Evolutionary conservation across 148 eudicot genomes (phyloP).

Genomic region (Rhododendron ovatum): DNA sequence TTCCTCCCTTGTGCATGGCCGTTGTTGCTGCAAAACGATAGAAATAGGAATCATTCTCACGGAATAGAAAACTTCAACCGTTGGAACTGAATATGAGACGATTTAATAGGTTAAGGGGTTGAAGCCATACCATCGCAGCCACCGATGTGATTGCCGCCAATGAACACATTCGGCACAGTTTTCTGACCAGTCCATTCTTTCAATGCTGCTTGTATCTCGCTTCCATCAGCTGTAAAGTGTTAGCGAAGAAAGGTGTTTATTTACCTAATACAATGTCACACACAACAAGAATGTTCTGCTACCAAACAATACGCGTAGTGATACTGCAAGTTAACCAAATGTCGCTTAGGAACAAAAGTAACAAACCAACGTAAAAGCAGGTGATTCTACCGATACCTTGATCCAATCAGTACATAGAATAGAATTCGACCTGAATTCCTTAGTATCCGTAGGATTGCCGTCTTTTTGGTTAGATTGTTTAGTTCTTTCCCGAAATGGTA

Average conservation of each 20-base stretch:
- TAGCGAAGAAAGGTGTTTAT: background rate
- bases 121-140: slow-evolving; percentile 70
- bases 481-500: background rate
- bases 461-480: background rate
- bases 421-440: background rate
- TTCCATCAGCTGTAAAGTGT: slow-evolving; percentile 56
- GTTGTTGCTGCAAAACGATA: background rate
- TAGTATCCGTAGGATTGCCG: background rate
- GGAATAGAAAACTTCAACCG: background rate
- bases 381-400: background rate
- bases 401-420: background rate
- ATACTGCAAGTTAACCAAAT: background rate
- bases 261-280: background rate
- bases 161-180: slow-evolving; percentile 83
- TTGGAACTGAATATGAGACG: background rate
- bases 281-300: background rate
- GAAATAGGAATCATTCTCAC: background rate
- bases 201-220: slow-evolving; percentile 60
- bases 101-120: background rate
- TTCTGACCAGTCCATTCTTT: slow-evolving; percentile 60
- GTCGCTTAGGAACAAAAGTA: background rate
- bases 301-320: background rate
- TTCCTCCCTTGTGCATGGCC: slow-evolving; percentile 10
- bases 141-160: slow-evolving; percentile 81
- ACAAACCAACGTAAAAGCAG: background rate